Evolutionary conservation across 2,329 filamentous ascomycete species (phyloP), one percentile per base, ranked within the genome.

Genomic region (Fusarium sp.): DNA sequence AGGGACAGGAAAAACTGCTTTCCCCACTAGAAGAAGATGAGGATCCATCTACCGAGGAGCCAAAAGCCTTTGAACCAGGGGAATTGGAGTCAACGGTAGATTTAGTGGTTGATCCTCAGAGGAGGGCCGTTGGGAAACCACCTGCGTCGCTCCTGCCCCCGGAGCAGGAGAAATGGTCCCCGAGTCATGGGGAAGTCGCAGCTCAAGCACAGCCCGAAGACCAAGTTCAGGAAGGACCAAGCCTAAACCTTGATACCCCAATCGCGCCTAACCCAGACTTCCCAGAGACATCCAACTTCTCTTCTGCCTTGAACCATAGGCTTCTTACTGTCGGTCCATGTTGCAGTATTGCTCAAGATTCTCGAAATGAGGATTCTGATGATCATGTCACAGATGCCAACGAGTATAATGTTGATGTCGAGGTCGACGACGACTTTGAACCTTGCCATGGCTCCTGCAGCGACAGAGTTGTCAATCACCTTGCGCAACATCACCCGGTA

Each of bases 121-220:
- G 58, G 48, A 46, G 59, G 44, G 65, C 40, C n/a, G 53, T 22
- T 24, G 27, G 38, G 25, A 34, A 27, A 44, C 25, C 32, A 41
- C 34, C 16, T 43, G 16, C 15, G 40, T 38, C 22, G 15, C 20
- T 65, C n/a, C 25, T 48, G n/a, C 44, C 45, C 38, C 22, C 22
- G 49, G 59, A 59, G 25, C 32, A 58, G 51, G 22, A 38, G 22
- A 15, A 40, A 11, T 49, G 30, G 40, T 27, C 27, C 6, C 43
- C 13, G 52, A 45, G 58, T 24, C 47, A 44, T 38, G 38, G 20
- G 48, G n/a, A 48, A 41, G 58, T 25, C 48, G 24, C 47, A 46
- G 22, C 62, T 47, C 47, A 48, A 20, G 20, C 30, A 22, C 48
- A n/a, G 22, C 30, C 32, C n/a, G 30, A 25, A n/a, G 24, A 18